These are phyloP conservation scores for Neoboletus brunneissimus DNA, from an alignment of 768 basidiomycete species.

Conservation along the genomic window DNA sequence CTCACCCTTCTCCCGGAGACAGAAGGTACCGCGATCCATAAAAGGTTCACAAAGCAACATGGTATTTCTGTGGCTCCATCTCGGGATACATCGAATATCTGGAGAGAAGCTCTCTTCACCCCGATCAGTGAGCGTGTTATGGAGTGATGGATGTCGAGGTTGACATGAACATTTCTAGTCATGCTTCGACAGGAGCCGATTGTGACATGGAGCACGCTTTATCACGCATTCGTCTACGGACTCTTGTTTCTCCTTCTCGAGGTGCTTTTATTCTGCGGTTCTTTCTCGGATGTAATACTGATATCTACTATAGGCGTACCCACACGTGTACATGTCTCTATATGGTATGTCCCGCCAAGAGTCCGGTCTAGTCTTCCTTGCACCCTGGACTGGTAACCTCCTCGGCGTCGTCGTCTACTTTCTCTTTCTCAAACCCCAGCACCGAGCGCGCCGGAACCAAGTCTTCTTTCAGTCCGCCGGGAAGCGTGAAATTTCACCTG, in stretches of 20 bases:
- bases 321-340: constrained; percentile 17
- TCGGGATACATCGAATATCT: constrained; percentile 10
- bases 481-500: constrained; percentile 23
- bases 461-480: constrained; percentile 20
- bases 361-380: constrained; percentile 22
- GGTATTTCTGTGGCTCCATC: not conserved
- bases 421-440: constrained; percentile 21
- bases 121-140: constrained; percentile 24
- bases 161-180: constrained; percentile 11
- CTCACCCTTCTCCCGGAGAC: constrained; percentile 26
- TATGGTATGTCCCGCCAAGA: constrained; percentile 28
- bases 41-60: constrained; percentile 13
- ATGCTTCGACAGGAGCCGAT: constrained; percentile 28
- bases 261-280: not conserved
- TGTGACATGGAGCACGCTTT: constrained; percentile 26
- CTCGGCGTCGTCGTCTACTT: constrained; percentile 28
- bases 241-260: constrained; percentile 31
- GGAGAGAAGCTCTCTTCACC: constrained; percentile 22
- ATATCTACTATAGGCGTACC: constrained; percentile 18
- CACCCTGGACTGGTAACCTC: constrained; percentile 27
- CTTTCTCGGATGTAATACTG: not conserved
- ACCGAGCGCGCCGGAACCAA: constrained; percentile 14
- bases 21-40: constrained; percentile 20
- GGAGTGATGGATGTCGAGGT: not conserved
- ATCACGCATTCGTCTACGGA: constrained; percentile 29